Conservation (phyloP, 1,284 basidiomycete genomes). For the Veloboletus limbatus region DNA sequence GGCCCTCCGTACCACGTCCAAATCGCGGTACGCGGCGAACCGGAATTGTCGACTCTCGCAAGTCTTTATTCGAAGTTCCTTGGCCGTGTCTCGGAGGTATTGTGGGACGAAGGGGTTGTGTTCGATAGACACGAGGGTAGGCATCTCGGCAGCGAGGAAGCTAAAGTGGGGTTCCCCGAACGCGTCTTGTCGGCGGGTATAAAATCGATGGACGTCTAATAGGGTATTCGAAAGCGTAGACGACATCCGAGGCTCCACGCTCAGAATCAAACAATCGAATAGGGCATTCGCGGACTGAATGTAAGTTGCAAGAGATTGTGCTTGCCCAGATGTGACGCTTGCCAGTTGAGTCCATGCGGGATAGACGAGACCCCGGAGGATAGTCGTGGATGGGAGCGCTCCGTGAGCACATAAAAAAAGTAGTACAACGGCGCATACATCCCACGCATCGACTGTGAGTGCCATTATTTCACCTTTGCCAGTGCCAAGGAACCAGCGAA, state of each 20-base stretch:
- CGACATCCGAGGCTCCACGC: constrained; percentile 45
- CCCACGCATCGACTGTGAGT: constrained; percentile 61
- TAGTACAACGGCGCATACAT: constrained; percentile 57
- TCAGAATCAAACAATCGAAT: constrained; percentile 57
- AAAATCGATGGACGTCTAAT: constrained; percentile 62
- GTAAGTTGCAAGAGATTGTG: constrained; percentile 45
- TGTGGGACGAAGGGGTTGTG: constrained; percentile 52
- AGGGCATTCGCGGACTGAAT: constrained; percentile 60
- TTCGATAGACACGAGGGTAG: constrained; percentile 67
- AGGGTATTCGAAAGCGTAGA: constrained; percentile 49
- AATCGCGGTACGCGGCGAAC: constrained; percentile 67
- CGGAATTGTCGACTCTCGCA: constrained; percentile 64
- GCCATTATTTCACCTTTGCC: constrained; percentile 60
- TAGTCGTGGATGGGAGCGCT: constrained; percentile 65
- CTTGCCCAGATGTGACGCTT: constrained; percentile 37
- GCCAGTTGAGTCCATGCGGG: constrained; percentile 65
- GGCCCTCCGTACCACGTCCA: constrained; percentile 62
- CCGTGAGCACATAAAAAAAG: constrained; percentile 65
- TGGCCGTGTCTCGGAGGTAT: constrained; percentile 45
- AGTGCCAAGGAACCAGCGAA: constrained; percentile 64
- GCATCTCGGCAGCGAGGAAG: constrained; percentile 57
- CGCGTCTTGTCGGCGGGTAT: constrained; percentile 62
- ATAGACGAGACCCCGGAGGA: constrained; percentile 70
- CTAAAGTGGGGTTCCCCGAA: constrained; percentile 65
- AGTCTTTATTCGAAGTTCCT: constrained; percentile 51